Evolutionary conservation across 768 basidiomycete species (phyloP).

Genomic region (Podaxis sp.): DNA sequence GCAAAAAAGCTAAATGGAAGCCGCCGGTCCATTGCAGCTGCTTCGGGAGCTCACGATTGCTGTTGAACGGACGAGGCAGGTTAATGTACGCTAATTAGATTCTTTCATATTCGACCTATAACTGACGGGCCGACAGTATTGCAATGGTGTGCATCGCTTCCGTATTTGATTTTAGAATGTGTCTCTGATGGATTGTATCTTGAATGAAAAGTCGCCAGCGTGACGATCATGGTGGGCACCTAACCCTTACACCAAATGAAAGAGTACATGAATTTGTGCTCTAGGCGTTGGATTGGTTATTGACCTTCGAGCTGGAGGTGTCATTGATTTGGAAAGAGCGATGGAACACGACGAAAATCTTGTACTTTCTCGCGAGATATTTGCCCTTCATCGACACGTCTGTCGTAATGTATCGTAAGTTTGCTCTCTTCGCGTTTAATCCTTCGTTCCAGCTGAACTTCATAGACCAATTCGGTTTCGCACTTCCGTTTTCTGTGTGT

Average conservation of each 20-base stretch:
- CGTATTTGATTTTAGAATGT: neutral
- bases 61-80: conserved; percentile 5
- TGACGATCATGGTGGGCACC: conserved; percentile 5
- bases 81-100: neutral
- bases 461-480: conserved; percentile 8
- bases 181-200: neutral
- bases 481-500: neutral
- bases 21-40: neutral
- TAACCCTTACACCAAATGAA: neutral
- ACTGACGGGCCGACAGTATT: neutral
- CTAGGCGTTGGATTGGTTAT: conserved; percentile 17
- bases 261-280: neutral
- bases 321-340: conserved; percentile 2
- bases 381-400: conserved; percentile 12
- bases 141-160: conserved; percentile 2
- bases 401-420: conserved; percentile 11
- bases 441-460: neutral
- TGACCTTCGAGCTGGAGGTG: conserved; percentile 21
- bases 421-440: neutral
- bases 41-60: neutral
- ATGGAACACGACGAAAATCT: conserved; percentile 10
- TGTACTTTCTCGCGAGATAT: conserved; percentile 10
- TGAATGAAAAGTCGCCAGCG: neutral
- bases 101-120: neutral
- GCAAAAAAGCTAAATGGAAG: neutral